These are phyloP conservation scores for Ophiosphaerella herpotricha DNA, from an alignment of 2,329 filamentous ascomycete genomes.

Conservation along the genomic window DNA sequence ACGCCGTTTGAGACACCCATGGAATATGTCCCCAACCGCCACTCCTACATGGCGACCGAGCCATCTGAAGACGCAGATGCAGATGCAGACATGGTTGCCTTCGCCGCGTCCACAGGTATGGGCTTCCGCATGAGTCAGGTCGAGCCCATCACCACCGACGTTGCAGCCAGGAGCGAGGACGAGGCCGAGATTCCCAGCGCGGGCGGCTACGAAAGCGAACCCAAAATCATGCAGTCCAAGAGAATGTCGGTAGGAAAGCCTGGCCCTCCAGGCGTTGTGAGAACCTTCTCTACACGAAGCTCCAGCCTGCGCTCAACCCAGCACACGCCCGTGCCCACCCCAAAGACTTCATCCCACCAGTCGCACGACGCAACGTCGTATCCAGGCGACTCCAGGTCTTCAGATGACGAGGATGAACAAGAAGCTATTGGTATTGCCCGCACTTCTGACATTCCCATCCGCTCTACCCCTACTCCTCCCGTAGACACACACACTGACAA, in stretches of 20 bases:
- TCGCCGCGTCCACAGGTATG: conserved; percentile 38
- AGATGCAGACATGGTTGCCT: conserved; percentile 35
- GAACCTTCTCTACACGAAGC: conserved; percentile 41
- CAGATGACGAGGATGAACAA: conserved; percentile 29
- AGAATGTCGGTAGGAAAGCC: conserved; percentile 43
- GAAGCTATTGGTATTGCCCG: conserved; percentile 50
- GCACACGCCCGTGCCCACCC: conserved; percentile 24
- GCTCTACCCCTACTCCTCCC: conserved; percentile 33
- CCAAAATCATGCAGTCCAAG: conserved; percentile 41
- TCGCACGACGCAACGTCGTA: conserved; percentile 30
- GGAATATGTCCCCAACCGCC: conserved; percentile 24
- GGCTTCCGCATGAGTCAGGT: conserved; percentile 31
- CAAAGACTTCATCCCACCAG: conserved; percentile 3
- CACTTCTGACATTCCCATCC: conserved; percentile 48
- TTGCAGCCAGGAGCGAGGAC: conserved; percentile 16
- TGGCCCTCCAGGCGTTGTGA: conserved; percentile 39
- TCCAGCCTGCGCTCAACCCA: conserved; percentile 28
- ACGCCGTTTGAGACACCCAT: conserved; percentile 30
- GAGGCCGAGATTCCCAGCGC: conserved; percentile 26
- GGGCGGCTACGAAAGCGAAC: conserved; percentile 26
- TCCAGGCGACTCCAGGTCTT: conserved; percentile 31
- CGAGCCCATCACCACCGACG: conserved; percentile 15
- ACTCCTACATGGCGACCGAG: conserved; percentile 23
- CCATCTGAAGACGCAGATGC: conserved; percentile 17
- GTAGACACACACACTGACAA: conserved; percentile 17